A percentile compares a stretch with the other conserved stretches of the same genome.
These are phyloP conservation scores for Setomelanomma holmii DNA, from an alignment of 2,329 filamentous ascomycete species.

Conservation along the genomic window DNA sequence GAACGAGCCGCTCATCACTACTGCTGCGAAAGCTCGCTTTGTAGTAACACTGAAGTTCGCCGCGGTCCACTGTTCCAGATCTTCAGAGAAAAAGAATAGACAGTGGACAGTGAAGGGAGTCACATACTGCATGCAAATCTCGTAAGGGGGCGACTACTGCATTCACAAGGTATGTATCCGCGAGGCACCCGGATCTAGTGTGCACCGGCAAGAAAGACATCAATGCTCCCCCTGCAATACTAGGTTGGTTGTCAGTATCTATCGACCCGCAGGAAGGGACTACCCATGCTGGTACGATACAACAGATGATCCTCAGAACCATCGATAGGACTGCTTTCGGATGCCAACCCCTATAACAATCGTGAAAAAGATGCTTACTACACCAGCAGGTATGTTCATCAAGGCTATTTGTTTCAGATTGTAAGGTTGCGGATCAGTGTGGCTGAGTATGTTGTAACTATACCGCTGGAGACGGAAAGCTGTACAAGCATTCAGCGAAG, in stretches of 20 bases:
- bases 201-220: slow-evolving; percentile 26
- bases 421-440: slow-evolving; percentile 26
- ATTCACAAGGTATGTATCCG: slow-evolving; percentile 29
- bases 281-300: slow-evolving; percentile 17
- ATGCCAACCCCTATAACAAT: slow-evolving; percentile 19
- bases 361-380: slow-evolving; percentile 22
- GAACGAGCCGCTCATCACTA: slow-evolving; percentile 44
- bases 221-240: slow-evolving; percentile 14
- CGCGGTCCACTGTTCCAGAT: slow-evolving; percentile 12
- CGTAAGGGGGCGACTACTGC: slow-evolving; percentile 24
- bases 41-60: slow-evolving; percentile 40
- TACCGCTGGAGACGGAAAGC: slow-evolving; percentile 20
- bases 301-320: slow-evolving; percentile 38
- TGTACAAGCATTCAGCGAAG: not conserved
- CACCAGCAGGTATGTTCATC: slow-evolving; percentile 29
- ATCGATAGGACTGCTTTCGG: slow-evolving; percentile 16
- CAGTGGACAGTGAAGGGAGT: not conserved
- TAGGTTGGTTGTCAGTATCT: not conserved
- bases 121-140: slow-evolving; percentile 15
- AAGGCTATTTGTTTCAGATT: slow-evolving; percentile 22
- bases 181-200: slow-evolving; percentile 20
- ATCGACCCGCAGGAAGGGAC: not conserved
- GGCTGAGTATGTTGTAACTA: slow-evolving; percentile 28
- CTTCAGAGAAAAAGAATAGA: not conserved
- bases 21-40: slow-evolving; percentile 44